Base-by-base conservation (phyloP, 1,284 basidiomycete species). In the Porogramme epimiltina region DNA sequence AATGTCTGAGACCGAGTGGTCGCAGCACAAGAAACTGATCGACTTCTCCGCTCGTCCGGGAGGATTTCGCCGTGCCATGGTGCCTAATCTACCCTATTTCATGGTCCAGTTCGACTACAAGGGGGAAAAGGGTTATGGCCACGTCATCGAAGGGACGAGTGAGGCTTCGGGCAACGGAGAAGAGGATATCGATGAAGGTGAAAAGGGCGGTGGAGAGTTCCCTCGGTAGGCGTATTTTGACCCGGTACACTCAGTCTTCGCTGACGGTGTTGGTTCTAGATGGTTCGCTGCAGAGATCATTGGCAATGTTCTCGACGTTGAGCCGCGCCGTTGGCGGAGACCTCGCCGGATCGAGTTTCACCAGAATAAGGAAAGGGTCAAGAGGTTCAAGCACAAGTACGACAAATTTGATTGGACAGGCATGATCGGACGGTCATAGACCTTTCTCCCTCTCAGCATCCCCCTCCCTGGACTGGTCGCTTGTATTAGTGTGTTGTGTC, bases 71-170 rank as follows among this genome's bases (percentile, higher is more conserved):
- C 81, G 94, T 1, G 85, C 91, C 33, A 91, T 99, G 86, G 96
- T 99, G 4, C 87, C 95, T 2, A 95, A 98, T 63, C 73, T 99
- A 39, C 97, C 97, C 0, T 99, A 99, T 73, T 99, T 99, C 67
- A 95, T 95, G 89, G 91, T 99, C 1, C 91, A 94, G 64, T 99
- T 95, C 73, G 97, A 99, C 72, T 83, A 99, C 73, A 95, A 94
- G 65, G 95, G 96, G 25, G 93, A 96, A 71, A 94, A 92, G 67
- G 95, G 95, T 1, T 99, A 95, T 66, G 97, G 97, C 0, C 97
- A 99, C 70, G 90, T 98, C 51, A 96, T 98, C 55, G 95, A 98
- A 68, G 95, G 95, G 1, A 81, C 84, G 1, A 85, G 82, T 22
- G 85, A 91, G 45, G 82, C 78, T 2, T 72, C 76, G 0, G 81